These are phyloP conservation scores for Saccharum spontaneum DNA, from an alignment of 176 grass and related monocot genomes.

Conservation along the genomic window DNA sequence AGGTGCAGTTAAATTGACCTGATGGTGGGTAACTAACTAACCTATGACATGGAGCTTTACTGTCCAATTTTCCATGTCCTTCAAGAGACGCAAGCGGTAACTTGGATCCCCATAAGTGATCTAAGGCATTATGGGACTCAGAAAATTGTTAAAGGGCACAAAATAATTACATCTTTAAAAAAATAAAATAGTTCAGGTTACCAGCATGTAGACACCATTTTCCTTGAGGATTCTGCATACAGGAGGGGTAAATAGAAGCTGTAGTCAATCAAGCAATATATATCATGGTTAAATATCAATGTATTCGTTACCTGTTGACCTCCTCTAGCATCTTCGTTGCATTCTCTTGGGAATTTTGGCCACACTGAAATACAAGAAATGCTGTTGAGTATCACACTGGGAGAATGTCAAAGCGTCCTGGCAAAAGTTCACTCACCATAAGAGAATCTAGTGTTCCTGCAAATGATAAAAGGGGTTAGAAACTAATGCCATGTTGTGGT, in stretches of 20 bases:
- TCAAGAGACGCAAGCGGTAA: constrained; percentile 73
- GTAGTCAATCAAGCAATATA: constrained; percentile 22
- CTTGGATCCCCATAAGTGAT: constrained; percentile 97
- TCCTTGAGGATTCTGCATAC: constrained; percentile 69
- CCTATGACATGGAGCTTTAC: constrained; percentile 92
- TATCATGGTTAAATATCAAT: constrained; percentile 2
- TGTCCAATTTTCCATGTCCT: constrained; percentile 63
- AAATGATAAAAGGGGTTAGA: constrained; percentile 38
- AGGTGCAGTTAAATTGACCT: not conserved
- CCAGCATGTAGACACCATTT: constrained; percentile 91
- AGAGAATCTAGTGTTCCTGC: constrained; percentile 98
- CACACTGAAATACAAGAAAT: constrained; percentile 68
- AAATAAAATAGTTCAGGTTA: constrained; percentile 32
- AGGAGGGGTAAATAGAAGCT: constrained; percentile 21
- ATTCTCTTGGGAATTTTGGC: constrained; percentile 75
- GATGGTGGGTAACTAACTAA: constrained; percentile 43
- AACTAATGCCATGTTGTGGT: not conserved
- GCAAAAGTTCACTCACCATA: constrained; percentile 71
- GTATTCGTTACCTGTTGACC: constrained; percentile 57
- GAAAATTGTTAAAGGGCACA: constrained; percentile 14
- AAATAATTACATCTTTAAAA: not conserved
- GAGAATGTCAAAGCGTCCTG: constrained; percentile 29
- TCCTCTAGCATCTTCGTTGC: constrained; percentile 79
- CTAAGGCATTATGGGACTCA: constrained; percentile 41
- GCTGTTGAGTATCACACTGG: constrained; percentile 33